Base-by-base conservation (phyloP, 441 rosid genomes). In the Aquilaria agallochum region DNA sequence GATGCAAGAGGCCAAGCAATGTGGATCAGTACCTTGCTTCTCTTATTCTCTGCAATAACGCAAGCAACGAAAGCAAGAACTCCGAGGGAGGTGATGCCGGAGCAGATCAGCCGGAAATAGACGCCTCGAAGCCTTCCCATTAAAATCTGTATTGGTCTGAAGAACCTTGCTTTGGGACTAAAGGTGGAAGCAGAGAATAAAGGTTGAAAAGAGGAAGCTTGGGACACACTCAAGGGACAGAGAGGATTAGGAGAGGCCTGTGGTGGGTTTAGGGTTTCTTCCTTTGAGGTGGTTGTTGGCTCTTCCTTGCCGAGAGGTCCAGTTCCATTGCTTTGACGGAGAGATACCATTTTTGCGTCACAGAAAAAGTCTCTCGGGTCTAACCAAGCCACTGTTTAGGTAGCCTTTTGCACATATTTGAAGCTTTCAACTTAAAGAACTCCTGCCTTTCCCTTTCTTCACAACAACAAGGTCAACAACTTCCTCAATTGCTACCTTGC, bases 11-110 rank as follows among this genome's bases (percentile, higher is more conserved):
- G 45, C 45, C 45, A 7, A 40, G 45, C 9, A 10, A 40, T 40
- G 7, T 1, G 45, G 45, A 40, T 48, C 8, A n/a, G 3, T 61
- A 89, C 96, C 96, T 88, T 77, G 64, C 84, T 67, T 74, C 70
- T 86, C 59, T 80, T 80, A 62, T 68, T 59, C 70, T 85, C 98
- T 1, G 97, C 88, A 4, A 73, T 53, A 6, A 88, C 44, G 68
- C 96, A 85, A 0, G 78, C 74, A 44, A 74, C 34, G 54, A 85
- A 76, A 14, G 94, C 78, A 53, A 70, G 59, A 2, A 83, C 49
- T 59, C 81, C 83, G 3, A 93, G 77, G 50, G 80, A 68, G 72
- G 76, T 32, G 70, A 79, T 50, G 47, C 65, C 31, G 14, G 64
- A 70, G 68, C 72, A 58, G 53, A 76, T 53, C n/a, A 80, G 27